Percentiles rank a stretch among this genome's conserved stretches.
These are phyloP conservation scores for Podila epicladia DNA, from an alignment of 192 early-diverging fungal species.

Conservation along the genomic window DNA sequence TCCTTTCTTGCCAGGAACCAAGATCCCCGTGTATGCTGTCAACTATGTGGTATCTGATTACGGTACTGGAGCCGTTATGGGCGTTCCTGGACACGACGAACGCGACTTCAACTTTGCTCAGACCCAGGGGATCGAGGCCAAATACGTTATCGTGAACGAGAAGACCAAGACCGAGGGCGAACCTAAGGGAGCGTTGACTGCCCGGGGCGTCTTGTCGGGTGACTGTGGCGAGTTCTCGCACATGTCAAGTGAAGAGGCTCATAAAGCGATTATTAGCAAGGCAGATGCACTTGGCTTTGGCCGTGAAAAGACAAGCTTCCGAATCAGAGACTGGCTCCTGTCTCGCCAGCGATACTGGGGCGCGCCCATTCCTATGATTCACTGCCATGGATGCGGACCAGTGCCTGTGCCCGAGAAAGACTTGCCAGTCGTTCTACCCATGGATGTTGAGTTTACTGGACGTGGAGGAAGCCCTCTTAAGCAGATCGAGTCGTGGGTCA, in stretches of 20 bases:
- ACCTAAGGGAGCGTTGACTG: constrained; percentile 48
- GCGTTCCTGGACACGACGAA: constrained; percentile 84
- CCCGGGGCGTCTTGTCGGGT: constrained; percentile 65
- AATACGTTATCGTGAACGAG: constrained; percentile 55
- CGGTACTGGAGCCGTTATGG: constrained; percentile 88
- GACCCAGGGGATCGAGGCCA: constrained; percentile 58
- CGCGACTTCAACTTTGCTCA: constrained; percentile 77
- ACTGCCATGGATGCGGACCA: constrained; percentile 81
- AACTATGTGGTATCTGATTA: constrained; percentile 81
- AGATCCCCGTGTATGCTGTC: constrained; percentile 76
- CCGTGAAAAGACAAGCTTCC: constrained; percentile 67
- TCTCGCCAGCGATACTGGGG: constrained; percentile 98
- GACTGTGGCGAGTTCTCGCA: constrained; percentile 67
- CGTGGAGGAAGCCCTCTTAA: constrained; percentile 78
- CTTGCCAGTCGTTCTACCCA: constrained; percentile 80
- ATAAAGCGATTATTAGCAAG: constrained; percentile 58
- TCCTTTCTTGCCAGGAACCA: constrained; percentile 62
- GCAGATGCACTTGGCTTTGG: constrained; percentile 61
- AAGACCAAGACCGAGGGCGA: constrained; percentile 6
- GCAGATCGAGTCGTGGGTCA: constrained; percentile 70
- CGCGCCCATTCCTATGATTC: constrained; percentile 94
- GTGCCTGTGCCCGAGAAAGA: constrained; percentile 87
- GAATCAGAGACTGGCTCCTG: constrained; percentile 94
- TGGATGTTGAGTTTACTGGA: constrained; percentile 65
- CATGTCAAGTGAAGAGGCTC: constrained; percentile 68